Conservation (phyloP, 345 rosid species). For the Linum tenue region DNA sequence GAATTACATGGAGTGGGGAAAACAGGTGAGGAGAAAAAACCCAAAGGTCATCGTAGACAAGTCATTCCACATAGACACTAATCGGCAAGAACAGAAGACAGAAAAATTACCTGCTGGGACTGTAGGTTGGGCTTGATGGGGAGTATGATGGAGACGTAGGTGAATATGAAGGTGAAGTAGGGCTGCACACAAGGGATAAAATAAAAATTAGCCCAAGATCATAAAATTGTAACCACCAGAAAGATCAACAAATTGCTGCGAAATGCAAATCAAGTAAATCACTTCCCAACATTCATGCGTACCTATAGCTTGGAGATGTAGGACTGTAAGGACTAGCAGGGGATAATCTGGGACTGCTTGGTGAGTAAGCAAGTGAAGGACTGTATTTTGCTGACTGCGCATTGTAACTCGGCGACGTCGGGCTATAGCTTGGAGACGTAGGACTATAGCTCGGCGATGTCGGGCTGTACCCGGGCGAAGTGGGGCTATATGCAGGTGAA, state of each 20-base stretch:
- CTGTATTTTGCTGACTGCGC: constrained; percentile 82
- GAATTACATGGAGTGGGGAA: no score
- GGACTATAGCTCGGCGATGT: constrained; percentile 25
- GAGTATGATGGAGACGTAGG: constrained; percentile 93
- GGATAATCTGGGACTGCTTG: constrained; percentile 81
- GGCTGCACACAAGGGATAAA: constrained; percentile 37
- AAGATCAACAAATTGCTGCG: neutral
- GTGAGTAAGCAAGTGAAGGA: constrained; percentile 82
- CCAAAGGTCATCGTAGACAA: no score
- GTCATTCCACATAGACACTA: no score
- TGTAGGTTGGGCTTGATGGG: constrained; percentile 81
- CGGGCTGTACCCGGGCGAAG: constrained; percentile 23
- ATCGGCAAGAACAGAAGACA: neutral
- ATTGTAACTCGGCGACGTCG: constrained; percentile 38
- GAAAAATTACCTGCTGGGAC: constrained; percentile 73
- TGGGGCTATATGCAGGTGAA: constrained; percentile 20
- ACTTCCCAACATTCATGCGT: neutral
- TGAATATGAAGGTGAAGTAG: constrained; percentile 80
- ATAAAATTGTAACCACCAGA: neutral
- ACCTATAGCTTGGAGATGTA: constrained; percentile 92
- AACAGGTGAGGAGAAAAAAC: no score
- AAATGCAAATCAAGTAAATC: neutral
- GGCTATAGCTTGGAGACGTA: constrained; percentile 18
- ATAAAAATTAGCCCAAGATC: neutral
- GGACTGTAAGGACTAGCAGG: constrained; percentile 93